Evolutionary conservation across 164 flowering plant genomes (phyloP), one percentile per base, ranked within the genome.

Genomic region (Magnolia changhungtana): DNA sequence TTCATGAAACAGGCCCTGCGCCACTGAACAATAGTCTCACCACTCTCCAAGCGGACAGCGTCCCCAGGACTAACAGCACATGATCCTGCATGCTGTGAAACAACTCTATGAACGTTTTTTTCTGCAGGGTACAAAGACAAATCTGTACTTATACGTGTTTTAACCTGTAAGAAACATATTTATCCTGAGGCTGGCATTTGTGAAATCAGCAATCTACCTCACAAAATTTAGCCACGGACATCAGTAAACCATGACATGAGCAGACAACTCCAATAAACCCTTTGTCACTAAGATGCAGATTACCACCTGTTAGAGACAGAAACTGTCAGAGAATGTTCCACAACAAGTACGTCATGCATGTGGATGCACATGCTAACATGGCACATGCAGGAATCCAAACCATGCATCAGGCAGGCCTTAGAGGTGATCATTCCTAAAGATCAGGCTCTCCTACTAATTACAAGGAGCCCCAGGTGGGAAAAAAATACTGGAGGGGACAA

Each of bases 11-110:
- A 84, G 31, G 72, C 72, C 78, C 84, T 88, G 21, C 89, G 87
- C 94, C 94, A 90, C 70, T 84, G 88, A 70, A 88, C 88, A 80
- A 90, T 80, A 78, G 88, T 86, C 81, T 86, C 90, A 23, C 92
- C 92, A 83, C 84, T 82, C 37, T 86, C 90, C 88, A 89, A 67
- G 45, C 74, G 84, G 73, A 90, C 91, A 76, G 88, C 89, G 78
- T 84, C 79, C 45, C 91, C 94, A 72, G 92, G 92, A 76, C 87
- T 86, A 59, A 81, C 80, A 82, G 75, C 79, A 77, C 14, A 70
- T 68, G 80, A 83, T 78, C 92, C 94, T 69, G 91, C 87, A 86
- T 90, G 92, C 94, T 90, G 91, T 61, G 73, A 78, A 67, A 71
- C 8, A 51, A 72, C 68, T 31, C 14, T 14, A 61, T 65, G 29